Conservation (phyloP, 306 rosid species). For the Trichosanthes cucumerina region DNA sequence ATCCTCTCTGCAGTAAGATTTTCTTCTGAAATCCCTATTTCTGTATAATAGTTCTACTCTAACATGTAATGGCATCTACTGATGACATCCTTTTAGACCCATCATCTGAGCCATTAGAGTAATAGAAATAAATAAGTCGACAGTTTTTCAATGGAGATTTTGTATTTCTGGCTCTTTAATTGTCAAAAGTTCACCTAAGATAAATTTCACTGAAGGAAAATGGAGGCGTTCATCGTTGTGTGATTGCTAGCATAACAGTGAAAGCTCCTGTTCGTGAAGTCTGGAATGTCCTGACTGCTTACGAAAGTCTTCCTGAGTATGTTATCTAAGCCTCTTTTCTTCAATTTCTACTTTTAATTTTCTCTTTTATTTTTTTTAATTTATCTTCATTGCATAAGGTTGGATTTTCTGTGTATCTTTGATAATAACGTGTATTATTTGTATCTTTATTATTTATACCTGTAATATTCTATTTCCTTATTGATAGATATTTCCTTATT, state of each 20-base stretch:
- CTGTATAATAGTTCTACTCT: neutral
- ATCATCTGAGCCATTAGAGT: neutral
- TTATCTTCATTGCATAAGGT: neutral
- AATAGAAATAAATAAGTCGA: neutral
- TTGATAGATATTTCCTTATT: no score
- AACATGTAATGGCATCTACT: neutral
- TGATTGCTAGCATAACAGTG: slow-evolving; percentile 90
- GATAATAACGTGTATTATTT: no score
- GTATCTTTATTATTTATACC: no score
- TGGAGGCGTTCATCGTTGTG: slow-evolving; percentile 97
- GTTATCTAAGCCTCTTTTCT: slow-evolving; percentile 12
- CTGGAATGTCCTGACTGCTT: slow-evolving; percentile 75
- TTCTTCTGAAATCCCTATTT: neutral
- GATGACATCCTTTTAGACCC: neutral
- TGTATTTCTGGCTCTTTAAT: neutral
- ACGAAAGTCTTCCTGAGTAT: slow-evolving; percentile 96
- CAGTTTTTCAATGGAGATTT: neutral
- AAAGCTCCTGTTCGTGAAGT: slow-evolving; percentile 91
- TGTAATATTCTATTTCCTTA: no score
- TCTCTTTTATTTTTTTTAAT: neutral
- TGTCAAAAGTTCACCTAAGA: neutral
- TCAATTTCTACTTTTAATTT: neutral
- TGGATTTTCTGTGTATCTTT: no score
- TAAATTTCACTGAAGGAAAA: slow-evolving; percentile 68
- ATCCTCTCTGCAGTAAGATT: neutral